Evolutionary conservation across 2,329 filamentous ascomycete genomes (phyloP), one percentile per base, ranked within the genome.

Genomic region (Eutypella sp.): DNA sequence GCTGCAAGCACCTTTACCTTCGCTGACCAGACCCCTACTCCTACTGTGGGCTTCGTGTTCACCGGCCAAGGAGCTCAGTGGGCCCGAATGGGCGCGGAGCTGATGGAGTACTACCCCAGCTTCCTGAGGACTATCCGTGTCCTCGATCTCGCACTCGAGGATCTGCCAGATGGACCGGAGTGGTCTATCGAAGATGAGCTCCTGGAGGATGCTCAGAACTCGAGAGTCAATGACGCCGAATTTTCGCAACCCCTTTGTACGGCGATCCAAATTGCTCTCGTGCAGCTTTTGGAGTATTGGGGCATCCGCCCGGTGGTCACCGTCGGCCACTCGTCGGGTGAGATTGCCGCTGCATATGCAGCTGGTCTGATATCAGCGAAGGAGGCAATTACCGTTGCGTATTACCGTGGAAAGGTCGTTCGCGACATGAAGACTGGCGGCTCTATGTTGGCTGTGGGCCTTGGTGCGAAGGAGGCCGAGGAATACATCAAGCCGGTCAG

Each of bases 311-410:
- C 44, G 6, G 60, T 60, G 10, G 48, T 59, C 10, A 63, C 72
- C 29, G 36, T 60, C 1, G 50, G 65, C 15, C 72, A 71, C 9
- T 46, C 58, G 22, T 52, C 61, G 11, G 50, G 63, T 27, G 57
- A 75, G 44, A 70, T 73, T 31, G 72, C 73, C 42, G 58, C 73
- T 51, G 63, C 66, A 46, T 63, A 72, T 48, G 54, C 72, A 42
- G 73, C 72, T 56, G 58, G 70, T 4, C 67, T 68, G 41, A 71
- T 75, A 58, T 62, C 66, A 3, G 72, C 71, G 22, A 53, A 64
- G 41, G 71, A 33, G 6, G 64, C 67, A 42, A 74, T 74, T 70
- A 65, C 69, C 18, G 53, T 65, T n/a, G 71, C 71, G 44, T 49
- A 47, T 15, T 74, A 74, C 46, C 70, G 70, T 1, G 50, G 67